A percentile compares a stretch with the other conserved stretches of the same genome.
Evolutionary conservation across 192 early-diverging fungal genomes (phyloP).

Genomic region (Spizellomyces sp.): DNA sequence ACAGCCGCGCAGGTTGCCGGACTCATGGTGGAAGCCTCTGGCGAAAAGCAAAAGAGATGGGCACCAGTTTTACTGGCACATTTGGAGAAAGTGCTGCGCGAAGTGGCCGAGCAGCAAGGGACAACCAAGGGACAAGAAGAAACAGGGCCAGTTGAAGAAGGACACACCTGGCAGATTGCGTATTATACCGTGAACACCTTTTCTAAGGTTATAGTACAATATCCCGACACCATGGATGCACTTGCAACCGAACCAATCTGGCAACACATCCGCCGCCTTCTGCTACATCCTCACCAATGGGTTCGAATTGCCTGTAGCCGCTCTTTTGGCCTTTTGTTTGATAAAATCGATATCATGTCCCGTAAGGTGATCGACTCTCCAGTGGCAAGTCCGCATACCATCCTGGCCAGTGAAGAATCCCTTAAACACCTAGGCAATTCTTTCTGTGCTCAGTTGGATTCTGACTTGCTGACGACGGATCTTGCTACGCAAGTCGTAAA

Average conservation of each 20-base stretch:
- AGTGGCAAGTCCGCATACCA: slow-evolving; percentile 17
- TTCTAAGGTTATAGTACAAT: slow-evolving; percentile 62
- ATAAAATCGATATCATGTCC: slow-evolving; percentile 61
- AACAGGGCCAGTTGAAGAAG: slow-evolving; percentile 56
- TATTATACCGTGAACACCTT: slow-evolving; percentile 83
- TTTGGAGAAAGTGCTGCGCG: slow-evolving; percentile 48
- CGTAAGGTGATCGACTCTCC: slow-evolving; percentile 8
- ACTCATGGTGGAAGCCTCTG: slow-evolving; percentile 77
- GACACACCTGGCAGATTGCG: slow-evolving; percentile 80
- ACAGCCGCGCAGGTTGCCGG: slow-evolving; percentile 86
- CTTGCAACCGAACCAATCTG: slow-evolving; percentile 61
- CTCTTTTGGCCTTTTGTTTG: slow-evolving; percentile 79
- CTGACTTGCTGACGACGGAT: slow-evolving; percentile 63
- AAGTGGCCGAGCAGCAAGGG: slow-evolving; percentile 26
- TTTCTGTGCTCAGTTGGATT: slow-evolving; percentile 50
- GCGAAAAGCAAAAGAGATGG: slow-evolving; percentile 44
- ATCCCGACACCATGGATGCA: slow-evolving; percentile 28
- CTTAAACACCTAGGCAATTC: slow-evolving; percentile 57
- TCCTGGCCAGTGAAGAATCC: slow-evolving; percentile 35
- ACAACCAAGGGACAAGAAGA: slow-evolving; percentile 32
- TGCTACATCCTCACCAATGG: slow-evolving; percentile 92
- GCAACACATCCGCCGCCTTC: slow-evolving; percentile 61
- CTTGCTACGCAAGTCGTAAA: slow-evolving; percentile 88
- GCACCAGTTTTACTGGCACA: neutral
- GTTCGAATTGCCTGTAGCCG: slow-evolving; percentile 71